Conservation (phyloP, 805 yeast genomes). For the Candida patagonica region DNA sequence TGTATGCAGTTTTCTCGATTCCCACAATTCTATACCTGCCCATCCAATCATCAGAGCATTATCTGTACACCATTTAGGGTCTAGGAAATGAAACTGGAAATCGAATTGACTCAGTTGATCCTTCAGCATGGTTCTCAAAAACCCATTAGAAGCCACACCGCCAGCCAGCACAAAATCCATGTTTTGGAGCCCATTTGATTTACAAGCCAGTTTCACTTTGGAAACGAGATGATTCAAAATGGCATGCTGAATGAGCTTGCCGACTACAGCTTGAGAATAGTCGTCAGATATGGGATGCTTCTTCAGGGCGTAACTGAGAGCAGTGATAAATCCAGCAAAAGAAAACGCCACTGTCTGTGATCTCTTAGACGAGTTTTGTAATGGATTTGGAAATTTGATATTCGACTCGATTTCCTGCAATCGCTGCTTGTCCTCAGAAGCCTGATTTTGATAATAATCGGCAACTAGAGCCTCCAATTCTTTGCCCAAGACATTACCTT, state of each 20-base stretch:
- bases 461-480: conserved; percentile 57
- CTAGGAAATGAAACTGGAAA: conserved; percentile 56
- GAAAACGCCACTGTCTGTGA: conserved; percentile 47
- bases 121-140: conserved; percentile 22
- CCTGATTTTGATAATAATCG: conserved; percentile 21
- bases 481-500: conserved; percentile 72
- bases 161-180: conserved; percentile 67
- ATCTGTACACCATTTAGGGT: conserved; percentile 71
- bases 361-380: conserved; percentile 41
- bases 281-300: conserved; percentile 2
- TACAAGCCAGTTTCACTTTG: conserved; percentile 46
- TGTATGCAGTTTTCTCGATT: conserved; percentile 38
- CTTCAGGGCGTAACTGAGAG: conserved; percentile 31
- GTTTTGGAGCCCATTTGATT: conserved; percentile 29
- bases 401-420: background rate
- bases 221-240: conserved; percentile 66
- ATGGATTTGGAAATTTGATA: conserved; percentile 40
- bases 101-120: conserved; percentile 11
- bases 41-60: conserved; percentile 97
- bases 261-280: conserved; percentile 13
- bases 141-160: conserved; percentile 78
- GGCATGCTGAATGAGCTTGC: conserved; percentile 41
- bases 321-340: conserved; percentile 67
- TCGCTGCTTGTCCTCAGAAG: background rate
- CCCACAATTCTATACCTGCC: conserved; percentile 87